Evolutionary conservation across 345 rosid genomes (phyloP).

Genomic region (Nasturtium officinale): DNA sequence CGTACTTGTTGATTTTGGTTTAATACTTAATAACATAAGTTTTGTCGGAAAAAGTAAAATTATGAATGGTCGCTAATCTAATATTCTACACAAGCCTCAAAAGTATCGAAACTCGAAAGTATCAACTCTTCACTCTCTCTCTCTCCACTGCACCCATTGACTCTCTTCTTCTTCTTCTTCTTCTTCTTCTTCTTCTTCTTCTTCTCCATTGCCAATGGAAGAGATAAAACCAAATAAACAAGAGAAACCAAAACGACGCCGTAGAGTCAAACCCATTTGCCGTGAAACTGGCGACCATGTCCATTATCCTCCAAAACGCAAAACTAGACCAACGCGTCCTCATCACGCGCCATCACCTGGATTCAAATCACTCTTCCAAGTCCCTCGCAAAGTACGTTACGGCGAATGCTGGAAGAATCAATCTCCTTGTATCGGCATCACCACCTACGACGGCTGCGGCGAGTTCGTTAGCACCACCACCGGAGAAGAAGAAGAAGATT

Average conservation of each 20-base stretch:
- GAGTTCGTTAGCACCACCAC: conserved; percentile 16
- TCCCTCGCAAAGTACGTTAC: background rate
- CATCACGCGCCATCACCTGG: conserved; percentile 2
- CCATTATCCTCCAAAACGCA: conserved; percentile 27
- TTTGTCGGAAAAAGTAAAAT: no score
- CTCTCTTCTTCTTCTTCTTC: background rate
- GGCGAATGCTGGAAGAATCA: conserved; percentile 38
- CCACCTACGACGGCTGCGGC: conserved; percentile 41
- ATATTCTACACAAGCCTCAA: background rate
- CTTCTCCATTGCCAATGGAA: conserved; percentile 30
- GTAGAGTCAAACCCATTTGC: conserved; percentile 15
- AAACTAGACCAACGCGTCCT: background rate
- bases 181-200: no score
- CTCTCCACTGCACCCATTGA: background rate
- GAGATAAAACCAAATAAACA: background rate
- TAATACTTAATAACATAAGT: no score
- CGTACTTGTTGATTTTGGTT: no score
- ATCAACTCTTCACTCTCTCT: background rate
- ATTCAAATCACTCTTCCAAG: conserved; percentile 12
- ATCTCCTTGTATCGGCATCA: background rate
- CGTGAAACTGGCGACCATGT: conserved; percentile 34
- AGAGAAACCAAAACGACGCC: background rate
- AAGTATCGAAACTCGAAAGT: background rate
- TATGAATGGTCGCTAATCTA: no score
- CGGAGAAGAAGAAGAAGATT: background rate